Evolutionary conservation across 1,284 basidiomycete species (phyloP).

Genomic region (Cerioporus squamosus): DNA sequence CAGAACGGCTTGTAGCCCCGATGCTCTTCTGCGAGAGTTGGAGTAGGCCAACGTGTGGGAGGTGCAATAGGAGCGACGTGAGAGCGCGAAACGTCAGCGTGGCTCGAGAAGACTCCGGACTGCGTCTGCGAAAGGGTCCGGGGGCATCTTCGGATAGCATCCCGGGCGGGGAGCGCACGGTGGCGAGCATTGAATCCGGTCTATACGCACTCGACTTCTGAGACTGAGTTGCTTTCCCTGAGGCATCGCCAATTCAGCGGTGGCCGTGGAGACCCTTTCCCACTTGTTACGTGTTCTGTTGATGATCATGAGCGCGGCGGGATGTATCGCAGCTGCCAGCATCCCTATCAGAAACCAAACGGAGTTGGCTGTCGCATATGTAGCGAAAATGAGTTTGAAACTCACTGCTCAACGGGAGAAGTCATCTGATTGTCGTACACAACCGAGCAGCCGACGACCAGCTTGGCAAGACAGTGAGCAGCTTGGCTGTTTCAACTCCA

Average conservation of each 20-base stretch:
- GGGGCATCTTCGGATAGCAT: not conserved
- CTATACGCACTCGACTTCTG: not conserved
- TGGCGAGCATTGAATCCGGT: not conserved
- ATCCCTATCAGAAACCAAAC: no score
- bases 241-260: not conserved
- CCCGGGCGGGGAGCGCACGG: not conserved
- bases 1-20: not conserved
- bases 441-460: no score
- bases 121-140: not conserved
- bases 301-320: not conserved
- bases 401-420: not conserved
- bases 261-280: not conserved
- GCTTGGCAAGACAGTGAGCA: no score
- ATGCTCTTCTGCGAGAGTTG: not conserved
- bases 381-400: no score
- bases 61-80: slow-evolving; percentile 1
- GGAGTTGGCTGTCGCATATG: no score
- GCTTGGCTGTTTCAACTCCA: no score
- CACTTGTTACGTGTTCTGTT: not conserved
- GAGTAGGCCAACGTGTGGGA: slow-evolving; percentile 2
- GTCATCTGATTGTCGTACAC: no score
- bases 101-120: slow-evolving; percentile 3
- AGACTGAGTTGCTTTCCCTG: not conserved
- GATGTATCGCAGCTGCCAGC: not conserved
- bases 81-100: not conserved